A percentile compares a stretch with the other conserved stretches of the same genome.
phyloP scores from a whole-genome alignment of 1,284 basidiomycete species.

The Cutaneotrichosporon cavernicola region DNA sequence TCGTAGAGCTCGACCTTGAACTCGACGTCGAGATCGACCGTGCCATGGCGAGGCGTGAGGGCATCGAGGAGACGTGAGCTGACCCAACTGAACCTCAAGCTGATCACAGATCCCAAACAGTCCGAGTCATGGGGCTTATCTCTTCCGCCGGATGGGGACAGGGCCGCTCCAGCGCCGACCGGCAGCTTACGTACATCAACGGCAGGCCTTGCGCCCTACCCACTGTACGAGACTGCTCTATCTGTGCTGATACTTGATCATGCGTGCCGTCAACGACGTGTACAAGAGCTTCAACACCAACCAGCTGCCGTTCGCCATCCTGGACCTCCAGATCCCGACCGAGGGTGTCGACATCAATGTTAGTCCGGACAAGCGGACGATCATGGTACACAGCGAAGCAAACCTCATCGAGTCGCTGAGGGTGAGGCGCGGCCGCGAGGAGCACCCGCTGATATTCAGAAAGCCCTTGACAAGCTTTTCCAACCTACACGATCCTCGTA shows the following conservation, averaged over 20 bases:
- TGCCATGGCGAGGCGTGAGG: slow-evolving; percentile 52
- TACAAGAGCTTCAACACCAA: slow-evolving; percentile 80
- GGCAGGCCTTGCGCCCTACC: slow-evolving; percentile 79
- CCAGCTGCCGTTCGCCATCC: slow-evolving; percentile 78
- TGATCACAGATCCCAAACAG: slow-evolving; percentile 34
- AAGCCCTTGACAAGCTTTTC: slow-evolving; percentile 64
- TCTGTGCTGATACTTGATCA: slow-evolving; percentile 58
- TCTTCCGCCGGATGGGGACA: slow-evolving; percentile 52
- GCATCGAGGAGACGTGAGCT: slow-evolving; percentile 36
- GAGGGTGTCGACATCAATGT: slow-evolving; percentile 93
- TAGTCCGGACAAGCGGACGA: slow-evolving; percentile 92
- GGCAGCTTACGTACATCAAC: slow-evolving; percentile 94
- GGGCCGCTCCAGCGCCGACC: slow-evolving; percentile 74
- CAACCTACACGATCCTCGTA: slow-evolving; percentile 69
- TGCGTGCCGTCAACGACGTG: slow-evolving; percentile 83
- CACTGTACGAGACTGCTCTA: slow-evolving; percentile 59
- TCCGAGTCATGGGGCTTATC: slow-evolving; percentile 45
- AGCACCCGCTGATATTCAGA: slow-evolving; percentile 54
- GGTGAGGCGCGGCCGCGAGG: slow-evolving; percentile 54
- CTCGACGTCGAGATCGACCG: slow-evolving; percentile 69
- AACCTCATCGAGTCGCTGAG: slow-evolving; percentile 76
- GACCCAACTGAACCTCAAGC: neutral
- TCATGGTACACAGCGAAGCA: slow-evolving; percentile 85
- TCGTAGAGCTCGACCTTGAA: slow-evolving; percentile 70
- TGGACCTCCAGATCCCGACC: slow-evolving; percentile 76